A percentile compares a stretch with the other conserved stretches of the same genome.
Evolutionary conservation across 2,329 filamentous ascomycete genomes (phyloP).

Genomic region (Botrytis deweyae): DNA sequence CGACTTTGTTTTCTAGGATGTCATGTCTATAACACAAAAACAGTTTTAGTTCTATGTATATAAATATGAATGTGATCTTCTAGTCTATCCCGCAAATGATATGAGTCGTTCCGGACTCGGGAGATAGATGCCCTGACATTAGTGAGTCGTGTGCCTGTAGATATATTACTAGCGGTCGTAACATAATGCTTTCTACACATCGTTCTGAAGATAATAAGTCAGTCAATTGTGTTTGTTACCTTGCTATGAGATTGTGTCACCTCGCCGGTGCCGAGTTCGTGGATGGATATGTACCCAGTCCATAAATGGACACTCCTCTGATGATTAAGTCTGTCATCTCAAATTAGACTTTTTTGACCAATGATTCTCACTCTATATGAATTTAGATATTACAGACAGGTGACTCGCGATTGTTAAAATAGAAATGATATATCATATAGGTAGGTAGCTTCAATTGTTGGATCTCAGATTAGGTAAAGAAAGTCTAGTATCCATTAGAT

Average conservation of each 20-base stretch:
- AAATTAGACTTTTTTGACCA: not conserved
- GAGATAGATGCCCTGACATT: not conserved
- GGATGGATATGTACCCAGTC: rapidly evolving
- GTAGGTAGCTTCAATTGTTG: no score
- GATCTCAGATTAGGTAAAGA: not conserved
- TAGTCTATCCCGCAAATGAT: not conserved
- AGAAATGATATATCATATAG: no score
- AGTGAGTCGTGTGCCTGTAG: not conserved
- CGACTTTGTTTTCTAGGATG: not conserved
- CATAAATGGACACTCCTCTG: not conserved
- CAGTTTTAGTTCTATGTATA: not conserved
- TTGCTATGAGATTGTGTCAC: not conserved
- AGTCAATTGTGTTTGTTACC: not conserved
- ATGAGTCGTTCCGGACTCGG: not conserved
- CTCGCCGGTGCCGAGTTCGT: not conserved
- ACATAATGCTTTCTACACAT: not conserved
- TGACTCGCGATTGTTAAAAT: not conserved
- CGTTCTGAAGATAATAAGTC: not conserved
- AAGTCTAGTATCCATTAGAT: not conserved
- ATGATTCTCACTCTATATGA: not conserved
- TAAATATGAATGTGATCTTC: not conserved
- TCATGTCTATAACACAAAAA: not conserved
- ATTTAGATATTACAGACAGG: not conserved
- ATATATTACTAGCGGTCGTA: not conserved
- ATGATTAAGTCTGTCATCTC: not conserved